Conservation (phyloP, 169 alveolate species). For the Plasmodium vinckei region DNA sequence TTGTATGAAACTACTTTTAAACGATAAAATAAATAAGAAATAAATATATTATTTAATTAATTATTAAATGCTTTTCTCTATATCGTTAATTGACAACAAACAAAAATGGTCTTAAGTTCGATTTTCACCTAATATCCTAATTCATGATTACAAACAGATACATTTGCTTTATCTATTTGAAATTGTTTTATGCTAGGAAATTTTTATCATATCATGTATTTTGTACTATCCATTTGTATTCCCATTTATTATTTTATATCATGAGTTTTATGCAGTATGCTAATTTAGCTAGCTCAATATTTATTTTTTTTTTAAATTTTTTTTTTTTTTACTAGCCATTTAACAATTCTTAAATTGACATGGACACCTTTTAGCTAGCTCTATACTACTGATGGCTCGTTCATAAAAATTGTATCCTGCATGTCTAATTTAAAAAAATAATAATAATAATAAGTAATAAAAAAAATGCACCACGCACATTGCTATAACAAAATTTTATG, state of each 20-base stretch:
- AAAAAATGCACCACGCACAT: not conserved
- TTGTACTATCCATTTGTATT: too few relatives aligned
- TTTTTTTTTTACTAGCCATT: slow-evolving; percentile 4
- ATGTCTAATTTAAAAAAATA: slow-evolving; percentile 16
- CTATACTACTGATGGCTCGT: slow-evolving; percentile 39
- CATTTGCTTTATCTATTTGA: too few relatives aligned
- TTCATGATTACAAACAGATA: too few relatives aligned
- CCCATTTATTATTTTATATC: too few relatives aligned
- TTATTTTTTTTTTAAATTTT: not conserved
- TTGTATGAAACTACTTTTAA: not conserved
- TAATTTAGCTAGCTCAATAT: too few relatives aligned
- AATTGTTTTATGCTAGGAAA: too few relatives aligned
- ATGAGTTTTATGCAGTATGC: too few relatives aligned
- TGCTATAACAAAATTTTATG: not conserved
- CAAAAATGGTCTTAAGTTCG: too few relatives aligned
- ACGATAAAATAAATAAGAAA: not conserved
- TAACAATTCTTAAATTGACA: not conserved
- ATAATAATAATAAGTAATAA: slow-evolving; percentile 1
- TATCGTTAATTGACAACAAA: too few relatives aligned
- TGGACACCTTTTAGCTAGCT: not conserved
- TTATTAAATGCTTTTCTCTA: too few relatives aligned
- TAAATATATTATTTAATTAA: not conserved
- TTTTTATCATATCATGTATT: too few relatives aligned
- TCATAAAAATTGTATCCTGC: slow-evolving; percentile 55
- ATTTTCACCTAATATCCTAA: too few relatives aligned